Base-by-base conservation (phyloP, 2,329 filamentous ascomycete genomes). In the Gliomastix tumulicola region DNA sequence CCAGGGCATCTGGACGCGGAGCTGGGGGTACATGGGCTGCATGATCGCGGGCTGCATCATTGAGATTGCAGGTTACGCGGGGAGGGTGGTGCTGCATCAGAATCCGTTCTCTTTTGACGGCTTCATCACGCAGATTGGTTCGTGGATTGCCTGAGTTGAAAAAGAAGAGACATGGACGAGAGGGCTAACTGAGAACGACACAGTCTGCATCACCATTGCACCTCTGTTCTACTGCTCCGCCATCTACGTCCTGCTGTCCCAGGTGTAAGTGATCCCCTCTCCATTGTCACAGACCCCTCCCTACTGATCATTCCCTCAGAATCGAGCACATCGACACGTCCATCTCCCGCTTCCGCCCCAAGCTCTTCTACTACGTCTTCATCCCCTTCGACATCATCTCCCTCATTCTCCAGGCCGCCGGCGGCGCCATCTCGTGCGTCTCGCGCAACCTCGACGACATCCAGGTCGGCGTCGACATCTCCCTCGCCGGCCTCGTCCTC, bases 51-150 rank as follows among this genome's bases (percentile, higher is more conserved):
- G 79, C 20, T 74, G 69, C 45, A 40, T 70, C 9, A 58, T 68
- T 33, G 78, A 80, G 49, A 68, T 81, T 15, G 48, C 79, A 21
- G 79, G 80, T 20, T 84, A 84, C 41, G 57, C 59, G 2, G 80
- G 75, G 3, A 65, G 77, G 6, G 56, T 79, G 21, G 47, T 72
- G 44, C 56, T 75, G 37, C 60, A 70, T 41, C 41, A 63, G 27
- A 69, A 79, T 43, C 70, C 73, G 0, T 80, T 74, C 48, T 55
- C 44, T 30, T 64, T 76, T 48, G 45, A 48, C 11, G 75, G 68
- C 7, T 85, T 84, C 51, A 68, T 83, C 51, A 68, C 82, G 13
- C 76, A 84, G 50, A 81, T 82, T 44, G 62, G 71, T 73, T 49
- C 33, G 65, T 55, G 32, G 17, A 7, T n/a, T n/a, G n/a, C n/a